A percentile compares a stretch with the other conserved stretches of the same genome.
Conservation (phyloP, 805 yeast species). For the Myxozyma kluyveri region DNA sequence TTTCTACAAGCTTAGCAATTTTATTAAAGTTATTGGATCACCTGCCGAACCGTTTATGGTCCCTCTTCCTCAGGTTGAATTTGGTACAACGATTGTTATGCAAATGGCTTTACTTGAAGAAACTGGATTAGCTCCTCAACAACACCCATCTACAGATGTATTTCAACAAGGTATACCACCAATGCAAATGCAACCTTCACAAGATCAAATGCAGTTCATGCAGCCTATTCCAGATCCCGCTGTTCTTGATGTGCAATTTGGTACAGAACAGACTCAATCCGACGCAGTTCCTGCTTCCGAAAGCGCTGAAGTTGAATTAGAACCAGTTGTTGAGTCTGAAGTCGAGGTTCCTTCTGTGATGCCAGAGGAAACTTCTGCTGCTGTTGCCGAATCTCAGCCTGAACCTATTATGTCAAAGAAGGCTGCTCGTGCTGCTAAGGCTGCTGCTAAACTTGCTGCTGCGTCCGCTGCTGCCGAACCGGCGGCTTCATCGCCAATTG, state of each 20-base stretch:
- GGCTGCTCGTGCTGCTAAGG: conserved; percentile 1
- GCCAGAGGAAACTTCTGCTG: too few species aligned
- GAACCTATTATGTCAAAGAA: background rate
- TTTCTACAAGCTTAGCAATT: conserved; percentile 53
- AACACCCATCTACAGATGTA: background rate
- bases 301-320: background rate
- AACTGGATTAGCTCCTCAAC: conserved; percentile 1
- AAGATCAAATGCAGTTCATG: background rate
- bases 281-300: background rate
- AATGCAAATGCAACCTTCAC: background rate
- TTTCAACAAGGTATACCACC: background rate
- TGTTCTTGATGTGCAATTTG: background rate
- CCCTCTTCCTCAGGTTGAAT: conserved; percentile 46
- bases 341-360: too few species aligned
- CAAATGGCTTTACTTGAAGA: conserved; percentile 1
- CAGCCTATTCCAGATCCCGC: conserved; percentile 1
- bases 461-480: background rate
- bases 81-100: background rate
- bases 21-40: conserved; percentile 51
- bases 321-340: conserved; percentile 1
- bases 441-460: background rate
- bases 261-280: background rate
- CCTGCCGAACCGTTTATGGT: conserved; percentile 59
- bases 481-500: background rate
- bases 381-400: conserved; percentile 4